Conservation (phyloP, 2,329 filamentous ascomycete species). For the Fusarium sp. region DNA sequence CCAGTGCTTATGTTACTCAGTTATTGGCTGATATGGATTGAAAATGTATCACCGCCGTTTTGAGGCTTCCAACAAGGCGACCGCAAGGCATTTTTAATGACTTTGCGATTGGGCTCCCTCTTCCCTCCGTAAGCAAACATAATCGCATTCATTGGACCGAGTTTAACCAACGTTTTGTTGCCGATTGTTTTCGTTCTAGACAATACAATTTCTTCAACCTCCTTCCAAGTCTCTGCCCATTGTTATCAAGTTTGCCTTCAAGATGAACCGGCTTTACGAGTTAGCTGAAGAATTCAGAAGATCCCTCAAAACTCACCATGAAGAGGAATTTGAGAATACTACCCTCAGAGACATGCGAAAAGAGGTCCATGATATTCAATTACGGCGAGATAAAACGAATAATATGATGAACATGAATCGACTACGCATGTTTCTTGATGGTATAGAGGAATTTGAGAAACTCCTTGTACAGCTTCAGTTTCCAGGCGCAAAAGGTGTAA, state of each 20-base stretch:
- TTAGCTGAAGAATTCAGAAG: neutral
- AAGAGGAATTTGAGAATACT: conserved; percentile 1
- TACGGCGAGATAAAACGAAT: neutral
- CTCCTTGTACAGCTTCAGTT: neutral
- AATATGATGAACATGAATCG: conserved; percentile 27
- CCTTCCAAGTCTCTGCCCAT: no score
- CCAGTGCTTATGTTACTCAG: neutral
- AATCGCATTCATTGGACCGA: no score
- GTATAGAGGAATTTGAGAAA: neutral
- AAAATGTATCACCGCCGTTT: neutral
- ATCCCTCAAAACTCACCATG: neutral
- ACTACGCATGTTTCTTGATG: neutral
- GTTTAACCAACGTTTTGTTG: no score
- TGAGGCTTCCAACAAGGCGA: neutral
- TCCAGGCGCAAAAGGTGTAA: neutral
- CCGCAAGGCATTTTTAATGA: neutral
- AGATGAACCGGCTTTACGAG: neutral
- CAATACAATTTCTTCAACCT: neutral
- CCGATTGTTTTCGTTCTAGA: no score
- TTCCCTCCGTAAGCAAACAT: neutral
- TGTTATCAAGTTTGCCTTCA: neutral
- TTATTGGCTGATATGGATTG: neutral
- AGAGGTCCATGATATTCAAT: neutral
- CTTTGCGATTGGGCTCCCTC: neutral
- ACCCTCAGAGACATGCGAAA: neutral